phyloP scores from a whole-genome alignment of 371 early-diverging fungal genomes.

The Coemansia sp. region DNA sequence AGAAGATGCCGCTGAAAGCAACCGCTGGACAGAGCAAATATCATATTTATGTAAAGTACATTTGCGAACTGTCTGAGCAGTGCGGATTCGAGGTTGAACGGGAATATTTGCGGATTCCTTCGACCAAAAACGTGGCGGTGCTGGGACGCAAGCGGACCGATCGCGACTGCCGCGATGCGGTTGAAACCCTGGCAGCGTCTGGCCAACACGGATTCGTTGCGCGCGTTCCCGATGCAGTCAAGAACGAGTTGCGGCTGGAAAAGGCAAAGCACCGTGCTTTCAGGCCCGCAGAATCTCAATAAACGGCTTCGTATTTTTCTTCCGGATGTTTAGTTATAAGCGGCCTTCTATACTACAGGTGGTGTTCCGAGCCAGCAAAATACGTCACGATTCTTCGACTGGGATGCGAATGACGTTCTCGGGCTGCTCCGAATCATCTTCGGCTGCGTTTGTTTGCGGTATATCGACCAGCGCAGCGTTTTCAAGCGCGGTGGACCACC shows the following conservation, averaged over 20 bases:
- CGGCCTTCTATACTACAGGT: conserved; percentile 1
- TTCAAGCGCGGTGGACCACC: conserved; percentile 48
- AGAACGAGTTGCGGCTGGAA: conserved; percentile 32
- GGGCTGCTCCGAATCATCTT: conserved; percentile 43
- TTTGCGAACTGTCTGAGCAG: conserved; percentile 55
- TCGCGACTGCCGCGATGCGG: conserved; percentile 1
- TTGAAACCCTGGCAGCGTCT: conserved; percentile 3
- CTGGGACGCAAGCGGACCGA: conserved; percentile 56
- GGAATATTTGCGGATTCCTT: conserved; percentile 82
- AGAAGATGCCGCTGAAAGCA: conserved; percentile 52
- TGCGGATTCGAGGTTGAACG: conserved; percentile 67
- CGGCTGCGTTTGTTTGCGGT: conserved; percentile 26
- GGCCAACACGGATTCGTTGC: conserved; percentile 24
- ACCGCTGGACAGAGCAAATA: conserved; percentile 65
- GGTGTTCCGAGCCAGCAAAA: neutral
- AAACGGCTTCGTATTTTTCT: neutral
- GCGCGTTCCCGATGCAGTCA: conserved; percentile 47
- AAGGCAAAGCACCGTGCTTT: conserved; percentile 24
- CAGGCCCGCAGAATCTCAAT: too few relatives aligned
- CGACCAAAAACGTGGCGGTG: conserved; percentile 83
- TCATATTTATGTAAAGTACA: conserved; percentile 67
- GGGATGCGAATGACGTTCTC: conserved; percentile 49
- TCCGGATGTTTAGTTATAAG: neutral
- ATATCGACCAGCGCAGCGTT: conserved; percentile 47
- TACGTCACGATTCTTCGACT: conserved; percentile 10